Evolutionary conservation across 176 grass and related monocot genomes (phyloP).

Genomic region (Carex littledalei): DNA sequence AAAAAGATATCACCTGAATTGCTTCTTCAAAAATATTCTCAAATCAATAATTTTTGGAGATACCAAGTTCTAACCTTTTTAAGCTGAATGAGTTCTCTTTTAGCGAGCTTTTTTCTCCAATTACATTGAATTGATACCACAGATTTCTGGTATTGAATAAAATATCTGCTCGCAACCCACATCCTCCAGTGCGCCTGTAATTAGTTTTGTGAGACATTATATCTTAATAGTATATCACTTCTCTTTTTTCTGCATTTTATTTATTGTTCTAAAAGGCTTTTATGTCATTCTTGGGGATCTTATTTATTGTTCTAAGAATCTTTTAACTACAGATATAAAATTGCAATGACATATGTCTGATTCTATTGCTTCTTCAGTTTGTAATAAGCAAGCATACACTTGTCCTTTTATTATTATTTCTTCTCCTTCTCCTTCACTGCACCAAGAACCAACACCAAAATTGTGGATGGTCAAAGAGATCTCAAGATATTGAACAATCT

Average conservation of each 20-base stretch:
- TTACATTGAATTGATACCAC: constrained; percentile 57
- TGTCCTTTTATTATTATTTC: neutral
- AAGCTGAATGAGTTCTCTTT: constrained; percentile 56
- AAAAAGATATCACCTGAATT: constrained; percentile 8
- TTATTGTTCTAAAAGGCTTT: neutral
- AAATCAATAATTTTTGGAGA: neutral
- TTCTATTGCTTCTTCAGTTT: neutral
- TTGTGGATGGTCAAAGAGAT: neutral
- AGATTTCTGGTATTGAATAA: constrained; percentile 43
- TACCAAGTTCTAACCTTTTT: constrained; percentile 45
- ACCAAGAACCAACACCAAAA: neutral
- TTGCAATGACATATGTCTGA: neutral
- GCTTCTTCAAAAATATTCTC: constrained; percentile 14
- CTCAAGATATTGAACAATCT: neutral
- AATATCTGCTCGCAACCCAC: constrained; percentile 30
- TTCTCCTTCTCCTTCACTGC: neutral
- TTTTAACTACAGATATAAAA: neutral
- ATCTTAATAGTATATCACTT: neutral
- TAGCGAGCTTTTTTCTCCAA: constrained; percentile 77
- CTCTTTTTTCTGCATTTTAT: neutral
- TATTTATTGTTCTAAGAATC: neutral
- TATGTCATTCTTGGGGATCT: neutral
- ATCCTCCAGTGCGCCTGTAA: constrained; percentile 71
- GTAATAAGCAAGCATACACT: neutral
- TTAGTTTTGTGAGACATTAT: neutral